Evolutionary conservation across 2,329 filamentous ascomycete species (phyloP), one percentile per base, ranked within the genome.

Genomic region (Exophiala xenobiotica): DNA sequence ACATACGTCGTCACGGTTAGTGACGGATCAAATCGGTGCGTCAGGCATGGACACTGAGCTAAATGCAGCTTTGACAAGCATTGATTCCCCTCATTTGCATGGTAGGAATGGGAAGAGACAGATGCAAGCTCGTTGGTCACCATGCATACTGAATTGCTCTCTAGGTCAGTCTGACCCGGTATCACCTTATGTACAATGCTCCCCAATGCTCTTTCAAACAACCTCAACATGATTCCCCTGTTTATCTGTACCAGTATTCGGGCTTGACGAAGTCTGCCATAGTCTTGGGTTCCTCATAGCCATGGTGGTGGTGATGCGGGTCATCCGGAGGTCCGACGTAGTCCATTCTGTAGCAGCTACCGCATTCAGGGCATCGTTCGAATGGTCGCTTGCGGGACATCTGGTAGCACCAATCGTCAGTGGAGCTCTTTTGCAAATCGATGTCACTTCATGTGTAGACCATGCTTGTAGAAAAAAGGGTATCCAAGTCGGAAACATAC

Each of bases 261-360:
- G 91, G 90, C 82, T 88, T 90, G 76, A 99, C 85, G 75, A 82
- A 97, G 80, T 99, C 88, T 74, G 90, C 90, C 71, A 97, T 92
- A 65, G 89, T 96, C 86, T 96, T 96, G 71, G 90, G 89, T 77
- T 95, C 90, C 73, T 86, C 82, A 70, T 79, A 78, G 63, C 73
- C 70, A 67, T 82, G 77, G 65, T 78, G 74, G 56, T 68, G 65
- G 65, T 83, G 79, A 68, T 69, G 65, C 65, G 83, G 79, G 68
- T 82, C 82, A 61, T 93, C 87, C 69, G 85, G 72, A 45, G 90
- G 85, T 57, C 93, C 93, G 62, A 96, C 77, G 74, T 96, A 99
- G 71, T 96, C 87, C 88, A 97, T 93, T 86, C 96, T 95, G 80
- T 95, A 91, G 63, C 93, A 89, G 72, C 85, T 89, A 64, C 93